Conservation (phyloP, 352 stramenopile genomes). For the Phytopythium oedochilum region DNA sequence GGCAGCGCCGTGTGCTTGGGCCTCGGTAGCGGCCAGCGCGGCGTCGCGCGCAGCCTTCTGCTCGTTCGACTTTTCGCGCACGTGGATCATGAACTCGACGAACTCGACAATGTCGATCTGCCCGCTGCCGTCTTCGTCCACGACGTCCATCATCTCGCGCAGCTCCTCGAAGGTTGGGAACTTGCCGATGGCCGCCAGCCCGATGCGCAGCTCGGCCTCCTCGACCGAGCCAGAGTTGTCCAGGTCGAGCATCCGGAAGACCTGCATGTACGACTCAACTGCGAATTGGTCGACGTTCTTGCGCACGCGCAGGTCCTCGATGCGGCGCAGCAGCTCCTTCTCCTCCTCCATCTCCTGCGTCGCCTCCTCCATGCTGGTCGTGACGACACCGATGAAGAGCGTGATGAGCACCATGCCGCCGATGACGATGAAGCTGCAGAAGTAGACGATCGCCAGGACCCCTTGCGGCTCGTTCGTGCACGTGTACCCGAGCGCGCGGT, state of each 20-base stretch:
- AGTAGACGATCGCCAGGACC: conserved; percentile 68
- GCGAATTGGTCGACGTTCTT: conserved; percentile 42
- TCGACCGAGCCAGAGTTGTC: conserved; percentile 81
- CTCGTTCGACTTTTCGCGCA: conserved; percentile 61
- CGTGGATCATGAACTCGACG: conserved; percentile 83
- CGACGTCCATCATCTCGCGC: conserved; percentile 81
- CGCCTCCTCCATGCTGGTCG: conserved; percentile 88
- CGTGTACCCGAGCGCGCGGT: conserved; percentile 45
- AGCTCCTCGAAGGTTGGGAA: conserved; percentile 76
- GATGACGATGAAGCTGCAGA: conserved; percentile 78
- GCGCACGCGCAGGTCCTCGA: conserved; percentile 53
- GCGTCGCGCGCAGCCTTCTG: conserved; percentile 26
- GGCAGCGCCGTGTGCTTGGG: no score
- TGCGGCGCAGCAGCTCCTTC: conserved; percentile 55
- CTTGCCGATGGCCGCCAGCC: conserved; percentile 77
- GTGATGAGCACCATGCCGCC: conserved; percentile 88
- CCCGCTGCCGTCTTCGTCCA: conserved; percentile 80
- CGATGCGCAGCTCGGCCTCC: conserved; percentile 78
- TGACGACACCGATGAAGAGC: conserved; percentile 90
- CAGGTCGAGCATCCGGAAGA: conserved; percentile 81
- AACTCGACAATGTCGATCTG: conserved; percentile 88
- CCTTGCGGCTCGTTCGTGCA: conserved; percentile 39
- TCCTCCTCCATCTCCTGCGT: conserved; percentile 83
- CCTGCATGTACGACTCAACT: conserved; percentile 72
- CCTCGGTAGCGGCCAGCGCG: conserved; percentile 5